phyloP scores from a whole-genome alignment of 495 filamentous ascomycete species.

The Aspergillus hancockii region DNA sequence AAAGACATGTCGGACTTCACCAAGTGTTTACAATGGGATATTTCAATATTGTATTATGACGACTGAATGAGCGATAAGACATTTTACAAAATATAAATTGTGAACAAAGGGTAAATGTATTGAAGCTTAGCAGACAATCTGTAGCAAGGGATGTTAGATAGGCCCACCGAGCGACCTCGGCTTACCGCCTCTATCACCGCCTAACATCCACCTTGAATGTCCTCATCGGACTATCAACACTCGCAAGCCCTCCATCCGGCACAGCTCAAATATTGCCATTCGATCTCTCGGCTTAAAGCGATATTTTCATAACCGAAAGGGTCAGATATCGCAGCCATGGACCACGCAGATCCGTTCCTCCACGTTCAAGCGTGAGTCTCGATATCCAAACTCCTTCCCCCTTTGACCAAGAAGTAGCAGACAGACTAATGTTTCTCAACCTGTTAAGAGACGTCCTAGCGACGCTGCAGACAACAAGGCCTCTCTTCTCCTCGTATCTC shows the following conservation, averaged over 20 bases:
- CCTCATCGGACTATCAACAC: neutral
- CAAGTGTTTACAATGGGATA: slow-evolving; percentile 23
- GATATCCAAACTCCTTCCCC: slow-evolving; percentile 10
- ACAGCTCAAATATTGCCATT: neutral
- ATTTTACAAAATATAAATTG: neutral
- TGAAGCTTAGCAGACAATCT: neutral
- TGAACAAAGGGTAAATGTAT: neutral
- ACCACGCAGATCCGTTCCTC: slow-evolving; percentile 85
- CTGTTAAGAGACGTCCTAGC: slow-evolving; percentile 75
- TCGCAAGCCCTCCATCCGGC: neutral
- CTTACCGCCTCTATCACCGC: slow-evolving; percentile 21
- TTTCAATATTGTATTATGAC: slow-evolving; percentile 17
- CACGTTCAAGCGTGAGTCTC: slow-evolving; percentile 79
- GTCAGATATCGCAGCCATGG: slow-evolving; percentile 40
- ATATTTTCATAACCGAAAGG: slow-evolving; percentile 3
- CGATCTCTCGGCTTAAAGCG: neutral
- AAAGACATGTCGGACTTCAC: slow-evolving; percentile 26
- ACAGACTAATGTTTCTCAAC: slow-evolving; percentile 14
- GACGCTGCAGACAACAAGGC: slow-evolving; percentile 73
- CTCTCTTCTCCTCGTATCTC: slow-evolving; percentile 91
- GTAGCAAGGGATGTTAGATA: neutral
- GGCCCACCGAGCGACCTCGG: neutral
- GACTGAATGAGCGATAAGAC: slow-evolving; percentile 2
- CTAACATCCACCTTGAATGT: slow-evolving; percentile 6
- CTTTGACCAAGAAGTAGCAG: neutral